Evolutionary conservation across 148 eudicot species (phyloP), one percentile per base, ranked within the genome.

Genomic region (Spergularia bocconei): DNA sequence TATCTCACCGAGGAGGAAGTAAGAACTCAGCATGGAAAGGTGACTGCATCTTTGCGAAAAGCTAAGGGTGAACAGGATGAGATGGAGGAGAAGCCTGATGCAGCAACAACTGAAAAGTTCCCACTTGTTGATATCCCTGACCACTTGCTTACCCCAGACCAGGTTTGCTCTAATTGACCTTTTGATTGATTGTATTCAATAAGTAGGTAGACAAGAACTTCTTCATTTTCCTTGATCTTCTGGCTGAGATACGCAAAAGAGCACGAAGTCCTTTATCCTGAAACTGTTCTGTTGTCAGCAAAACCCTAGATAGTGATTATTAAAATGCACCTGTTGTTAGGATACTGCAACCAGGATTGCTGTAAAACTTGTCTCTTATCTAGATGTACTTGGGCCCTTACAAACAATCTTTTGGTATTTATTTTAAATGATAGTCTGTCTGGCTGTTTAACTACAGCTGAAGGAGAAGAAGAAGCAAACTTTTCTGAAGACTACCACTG

Each of bases 401-500:
- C 12, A n/a, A 29, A 52, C 10, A 13, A 69, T 69, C 15, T 56
- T 50, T 21, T 15, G 57, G 2, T 39, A 8, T 13, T 29, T 75
- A 17, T 17, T 55, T 44, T 13, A 36, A 21, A 15, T 51, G 60
- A 69, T 11, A 51, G 15, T 66, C 41, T 79, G 15, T 56, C 61
- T 69, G 77, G 70, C 78, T 73, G 48, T 76, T 75, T 81, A 59
- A 62, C 80, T 71, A 25, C 72, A 96, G 99, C 59, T 96, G 58
- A 92, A 88, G 86, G 97, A 96, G 79, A 96, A 96, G 85, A 91
- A 81, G 86, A 92, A 81, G 83, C 99, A 96, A 75, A 33, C 87
- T 62, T 92, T 91, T 84, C 88, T 96, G 56, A 96, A 96, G 86
- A 87, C 92, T 77, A 92, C 98, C 54, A 84, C 99, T 71, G 99